These are phyloP conservation scores for Fusarium oxysporum DNA, from an alignment of 2,329 filamentous ascomycete genomes.

Conservation along the genomic window DNA sequence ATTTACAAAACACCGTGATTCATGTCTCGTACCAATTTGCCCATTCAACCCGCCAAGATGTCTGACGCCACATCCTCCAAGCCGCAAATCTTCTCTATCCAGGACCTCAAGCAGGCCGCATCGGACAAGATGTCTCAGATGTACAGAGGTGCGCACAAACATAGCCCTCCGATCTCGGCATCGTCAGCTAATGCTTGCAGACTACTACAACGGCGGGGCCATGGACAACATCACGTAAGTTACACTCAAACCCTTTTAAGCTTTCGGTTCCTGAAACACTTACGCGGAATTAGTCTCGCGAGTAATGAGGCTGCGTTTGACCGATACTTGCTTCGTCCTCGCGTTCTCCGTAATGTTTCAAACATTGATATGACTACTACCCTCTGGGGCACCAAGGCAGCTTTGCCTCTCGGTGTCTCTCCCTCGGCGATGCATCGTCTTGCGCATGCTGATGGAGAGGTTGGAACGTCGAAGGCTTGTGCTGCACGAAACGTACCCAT, in stretches of 20 bases:
- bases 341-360: not conserved
- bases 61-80: not conserved
- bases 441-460: constrained; percentile 1
- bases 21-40: not conserved
- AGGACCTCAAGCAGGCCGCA: constrained; percentile 5
- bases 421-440: constrained; percentile 3
- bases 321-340: not conserved
- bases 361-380: not conserved
- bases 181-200: not conserved
- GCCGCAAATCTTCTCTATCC: not conserved
- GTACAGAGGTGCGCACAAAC: not conserved
- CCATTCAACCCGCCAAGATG: not conserved
- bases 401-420: not conserved
- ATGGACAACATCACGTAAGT: constrained; percentile 2
- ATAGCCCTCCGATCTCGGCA: not conserved
- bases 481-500: not conserved
- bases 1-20: not conserved
- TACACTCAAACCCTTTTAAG: not conserved
- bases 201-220: constrained; percentile 1
- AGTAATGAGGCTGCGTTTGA: constrained; percentile 2
- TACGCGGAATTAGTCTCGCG: not conserved
- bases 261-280: not conserved
- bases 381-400: not conserved
- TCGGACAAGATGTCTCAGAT: constrained; percentile 8
- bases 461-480: not conserved